Evolutionary conservation across 345 rosid genomes (phyloP).

Genomic region (Trapa bicornis): DNA sequence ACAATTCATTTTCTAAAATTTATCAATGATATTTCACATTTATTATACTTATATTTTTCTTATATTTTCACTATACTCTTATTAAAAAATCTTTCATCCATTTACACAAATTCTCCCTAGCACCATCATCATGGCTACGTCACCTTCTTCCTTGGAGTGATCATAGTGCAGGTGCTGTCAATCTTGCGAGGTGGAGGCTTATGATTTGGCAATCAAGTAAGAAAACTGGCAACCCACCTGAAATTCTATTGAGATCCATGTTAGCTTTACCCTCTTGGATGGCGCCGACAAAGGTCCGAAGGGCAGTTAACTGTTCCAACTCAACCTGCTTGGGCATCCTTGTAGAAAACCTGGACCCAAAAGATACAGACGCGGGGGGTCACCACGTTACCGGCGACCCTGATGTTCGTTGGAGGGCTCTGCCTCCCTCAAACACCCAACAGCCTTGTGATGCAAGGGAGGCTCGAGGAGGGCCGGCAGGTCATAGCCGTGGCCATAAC

Average conservation of each 20-base stretch:
- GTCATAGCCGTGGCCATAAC: slow-evolving; percentile 46
- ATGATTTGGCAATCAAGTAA: slow-evolving; percentile 82
- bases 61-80: no score
- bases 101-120: no score
- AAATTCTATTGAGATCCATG: not conserved
- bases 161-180: slow-evolving; percentile 56
- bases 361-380: slow-evolving; percentile 88
- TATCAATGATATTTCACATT: no score
- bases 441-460: slow-evolving; percentile 76
- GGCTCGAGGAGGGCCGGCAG: slow-evolving; percentile 40
- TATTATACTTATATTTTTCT: no score
- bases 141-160: slow-evolving; percentile 67
- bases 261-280: slow-evolving; percentile 13
- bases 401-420: slow-evolving; percentile 62
- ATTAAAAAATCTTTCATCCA: no score
- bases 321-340: slow-evolving; percentile 80
- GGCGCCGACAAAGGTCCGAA: slow-evolving; percentile 77
- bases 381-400: slow-evolving; percentile 47
- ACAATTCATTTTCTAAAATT: no score
- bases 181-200: slow-evolving; percentile 62
- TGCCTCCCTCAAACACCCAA: slow-evolving; percentile 68
- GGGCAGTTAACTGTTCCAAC: slow-evolving; percentile 67
- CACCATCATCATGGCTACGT: slow-evolving; percentile 62
- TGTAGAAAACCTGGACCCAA: slow-evolving; percentile 51
- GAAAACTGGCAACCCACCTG: not conserved